Evolutionary conservation across 1,139 yeast genomes (phyloP), one percentile per base, ranked within the genome.

Genomic region (Yarrowia galli): DNA sequence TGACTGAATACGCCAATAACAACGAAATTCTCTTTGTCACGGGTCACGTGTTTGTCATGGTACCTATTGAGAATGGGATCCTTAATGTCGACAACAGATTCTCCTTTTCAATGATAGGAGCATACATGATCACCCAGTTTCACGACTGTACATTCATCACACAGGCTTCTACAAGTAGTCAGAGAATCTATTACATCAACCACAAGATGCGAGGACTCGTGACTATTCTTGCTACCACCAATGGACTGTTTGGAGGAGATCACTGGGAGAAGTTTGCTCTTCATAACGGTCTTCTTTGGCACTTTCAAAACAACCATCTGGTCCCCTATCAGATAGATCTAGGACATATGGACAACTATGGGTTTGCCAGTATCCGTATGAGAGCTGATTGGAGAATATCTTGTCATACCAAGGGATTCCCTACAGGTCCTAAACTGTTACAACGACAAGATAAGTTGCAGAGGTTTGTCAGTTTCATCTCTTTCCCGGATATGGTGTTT

Each of bases 191-290:
- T 16, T 51, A 51, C 18, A 51, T 51, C 23, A 20, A 35, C 16
- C 58, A 51, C 16, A 15, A 16, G 12, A 35, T 20, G 9, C 12
- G 20, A 8, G 28, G 42, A 8, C 58, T 51, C 12, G 43, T 22
- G 8, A 51, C 58, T 0, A 10, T 51, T 20, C 25, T 51, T 1
- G 28, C 42, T 1, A 51, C 58, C 15, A 16, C 42, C n/a, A 51
- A 51, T 16, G 58, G 58, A 3, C 58, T 51, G 13, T 51, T 51
- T 51, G 58, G 58, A 36, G 58, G 58, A 5, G 43, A 51, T 8
- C 42, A 51, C 58, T 51, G 58, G 58, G 58, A 51, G 15, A 51
- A 51, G 25, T 51, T 51, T 51, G 58, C 58, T 2, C 58, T 51
- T 1, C 58, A 51, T 15, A 51, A 51, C 20, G 58, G 58, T 15